Evolutionary conservation across 495 filamentous ascomycete genomes (phyloP), one percentile per base, ranked within the genome.

Genomic region (Tuber borchii): DNA sequence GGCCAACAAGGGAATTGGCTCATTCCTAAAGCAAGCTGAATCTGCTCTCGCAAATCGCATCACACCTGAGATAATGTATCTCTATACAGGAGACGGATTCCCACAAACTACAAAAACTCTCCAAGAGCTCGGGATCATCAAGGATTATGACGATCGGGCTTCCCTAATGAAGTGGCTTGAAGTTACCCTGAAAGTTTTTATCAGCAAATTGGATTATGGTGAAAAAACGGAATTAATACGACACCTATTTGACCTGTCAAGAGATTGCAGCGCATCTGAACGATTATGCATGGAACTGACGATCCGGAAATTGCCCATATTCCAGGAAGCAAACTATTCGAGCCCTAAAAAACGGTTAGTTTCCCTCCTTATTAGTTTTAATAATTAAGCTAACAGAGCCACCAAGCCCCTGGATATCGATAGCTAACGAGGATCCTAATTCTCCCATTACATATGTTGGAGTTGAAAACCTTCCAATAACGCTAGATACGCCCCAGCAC

Each of bases 331-430:
- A 75, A 40, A 9, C 22, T 22, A 69, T 40, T 6, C 3, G 5
- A 44, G n/a, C 20, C 17, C 31, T 0, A 69, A 31, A 26, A 43
- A 71, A 6, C 17, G 76, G 76, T 77, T 10, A 71, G 76, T 71
- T 34, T 44, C 6, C 20, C 26, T 37, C 4, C 1, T 16, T 34
- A 39, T 61, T 31, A 5, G 26, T 61, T 26, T 31, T 31, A 0
- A 31, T 12, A 31, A 2, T 61, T 61, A n/a, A 16, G 51, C 75
- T 76, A 76, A 76, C 34, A 37, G 34, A 31, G 43, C 0, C 12
- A 56, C 17, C 7, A 20, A 79, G 78, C 12, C 45, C 73, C 43
- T 79, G 78, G 78, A 76, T 79, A 65, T 76, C 78, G 34, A 43
- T 79, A 34, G 34, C 65, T 17, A 6, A 37, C 17, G 37, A 42